These are phyloP conservation scores for Scytalidium lignicola DNA, from an alignment of 2,329 filamentous ascomycete species.

Conservation along the genomic window DNA sequence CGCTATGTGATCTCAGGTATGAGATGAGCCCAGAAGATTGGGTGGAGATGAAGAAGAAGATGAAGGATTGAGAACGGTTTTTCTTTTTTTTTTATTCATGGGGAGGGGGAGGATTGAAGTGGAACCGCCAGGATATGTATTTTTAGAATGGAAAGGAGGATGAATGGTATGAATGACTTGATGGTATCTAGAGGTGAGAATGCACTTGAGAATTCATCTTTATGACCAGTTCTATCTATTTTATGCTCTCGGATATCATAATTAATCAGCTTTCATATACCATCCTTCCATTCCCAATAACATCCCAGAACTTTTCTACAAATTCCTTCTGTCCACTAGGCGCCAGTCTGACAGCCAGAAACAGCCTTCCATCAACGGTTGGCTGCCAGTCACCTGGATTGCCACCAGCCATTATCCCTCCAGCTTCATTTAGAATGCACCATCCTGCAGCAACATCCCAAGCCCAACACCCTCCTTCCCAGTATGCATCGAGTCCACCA, in stretches of 20 bases:
- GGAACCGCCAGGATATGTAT: no score
- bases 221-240: neutral
- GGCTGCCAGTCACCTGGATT: constrained; percentile 70
- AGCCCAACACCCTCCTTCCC: constrained; percentile 80
- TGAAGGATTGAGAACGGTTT: neutral
- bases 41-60: neutral
- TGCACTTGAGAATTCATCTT: no score
- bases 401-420: constrained; percentile 65
- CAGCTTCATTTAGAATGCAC: constrained; percentile 70
- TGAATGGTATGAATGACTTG: no score
- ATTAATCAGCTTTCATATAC: constrained; percentile 32
- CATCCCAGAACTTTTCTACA: constrained; percentile 59
- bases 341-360: constrained; percentile 58
- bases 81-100: no score
- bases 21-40: neutral
- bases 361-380: constrained; percentile 52
- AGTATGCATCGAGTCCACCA: constrained; percentile 68
- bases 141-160: no score
- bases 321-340: constrained; percentile 55
- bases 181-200: no score
- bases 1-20: neutral
- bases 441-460: constrained; percentile 83
- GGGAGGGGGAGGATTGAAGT: no score
- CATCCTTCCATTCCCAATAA: constrained; percentile 50
- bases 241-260: neutral